Base-by-base conservation (phyloP, 768 basidiomycete species). In the Hygrophorus pudorinus region DNA sequence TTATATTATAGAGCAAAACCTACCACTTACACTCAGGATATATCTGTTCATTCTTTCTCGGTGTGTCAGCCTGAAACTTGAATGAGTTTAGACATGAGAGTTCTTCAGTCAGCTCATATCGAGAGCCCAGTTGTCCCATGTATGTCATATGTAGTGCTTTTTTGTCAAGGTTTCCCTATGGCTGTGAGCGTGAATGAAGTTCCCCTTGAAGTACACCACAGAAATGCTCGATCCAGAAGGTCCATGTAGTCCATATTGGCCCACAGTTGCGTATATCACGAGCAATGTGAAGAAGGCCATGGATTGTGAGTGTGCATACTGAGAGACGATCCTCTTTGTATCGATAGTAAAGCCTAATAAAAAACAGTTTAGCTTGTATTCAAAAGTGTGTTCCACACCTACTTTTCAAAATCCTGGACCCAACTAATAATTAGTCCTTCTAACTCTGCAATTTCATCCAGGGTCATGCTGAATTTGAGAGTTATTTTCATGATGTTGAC, bases 401-500 rank as follows among this genome's bases (percentile, higher is more conserved):
- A 67, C 67, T 42, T 44, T 53, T 73, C 68, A 48, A 61, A 72
- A 3, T 59, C 40, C 31, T 54, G 9, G 2, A 70, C 66, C 70
- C 68, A 71, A 0, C 44, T 17, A 3, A 53, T 44, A 37, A 71
- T 64, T 0, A 52, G 53, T 2, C 11, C 11, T 14, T 60, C 49
- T 0, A 68, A 40, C 0, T 43, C 21, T 5, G 58, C 44, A 11
- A 70, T 45, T 20, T 68, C 57, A 0, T 18, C 39, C 2, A 36
- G 14, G 0, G 53, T 57, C 2, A 67, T 46, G 11, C 56, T 48
- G 32, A 63, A 68, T 29, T 60, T 48, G 0, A 70, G 53, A 46
- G 63, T 66, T 0, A 45, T 47, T 36, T 61, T 58, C 46, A 72
- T 55, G 27, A 72, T 59, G 0, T 52, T 27, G 8, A 62, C 58